Conservation (phyloP, 106 monocot species). For the Allium cepa region DNA sequence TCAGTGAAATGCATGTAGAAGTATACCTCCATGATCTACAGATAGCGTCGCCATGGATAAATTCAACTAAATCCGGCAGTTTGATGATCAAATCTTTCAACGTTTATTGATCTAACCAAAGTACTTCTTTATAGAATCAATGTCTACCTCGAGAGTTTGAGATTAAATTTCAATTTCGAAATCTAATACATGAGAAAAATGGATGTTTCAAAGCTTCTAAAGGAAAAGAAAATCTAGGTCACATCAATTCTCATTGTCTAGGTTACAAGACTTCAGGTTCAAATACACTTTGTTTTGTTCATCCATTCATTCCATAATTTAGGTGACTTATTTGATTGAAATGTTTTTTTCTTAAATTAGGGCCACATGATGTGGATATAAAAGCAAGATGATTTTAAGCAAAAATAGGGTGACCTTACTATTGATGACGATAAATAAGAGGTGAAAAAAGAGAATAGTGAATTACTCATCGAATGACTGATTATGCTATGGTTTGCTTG, state of each 20-base stretch:
- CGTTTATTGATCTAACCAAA: no score
- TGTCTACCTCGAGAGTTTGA: conserved; percentile 1
- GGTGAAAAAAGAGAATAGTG: background rate
- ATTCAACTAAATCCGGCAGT: no score
- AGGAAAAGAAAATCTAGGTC: conserved; percentile 63
- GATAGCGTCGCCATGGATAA: no score
- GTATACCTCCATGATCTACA: no score
- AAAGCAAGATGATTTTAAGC: conserved; percentile 56
- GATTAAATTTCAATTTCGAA: background rate
- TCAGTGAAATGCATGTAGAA: no score
- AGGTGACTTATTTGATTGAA: background rate
- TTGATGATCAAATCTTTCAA: no score
- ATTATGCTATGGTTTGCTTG: background rate
- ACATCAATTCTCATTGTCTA: conserved; percentile 53
- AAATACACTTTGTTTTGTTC: background rate
- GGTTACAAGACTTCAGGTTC: conserved; percentile 67
- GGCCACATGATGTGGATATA: conserved; percentile 79
- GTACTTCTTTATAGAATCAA: no score
- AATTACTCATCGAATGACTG: background rate
- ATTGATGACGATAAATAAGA: background rate
- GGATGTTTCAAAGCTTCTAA: conserved; percentile 42
- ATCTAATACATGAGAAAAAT: conserved; percentile 5
- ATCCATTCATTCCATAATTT: background rate
- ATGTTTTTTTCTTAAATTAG: conserved; percentile 9
- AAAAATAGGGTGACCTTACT: conserved; percentile 29